Evolutionary conservation across 345 rosid species (phyloP).

Genomic region (Barbarea vulgaris): DNA sequence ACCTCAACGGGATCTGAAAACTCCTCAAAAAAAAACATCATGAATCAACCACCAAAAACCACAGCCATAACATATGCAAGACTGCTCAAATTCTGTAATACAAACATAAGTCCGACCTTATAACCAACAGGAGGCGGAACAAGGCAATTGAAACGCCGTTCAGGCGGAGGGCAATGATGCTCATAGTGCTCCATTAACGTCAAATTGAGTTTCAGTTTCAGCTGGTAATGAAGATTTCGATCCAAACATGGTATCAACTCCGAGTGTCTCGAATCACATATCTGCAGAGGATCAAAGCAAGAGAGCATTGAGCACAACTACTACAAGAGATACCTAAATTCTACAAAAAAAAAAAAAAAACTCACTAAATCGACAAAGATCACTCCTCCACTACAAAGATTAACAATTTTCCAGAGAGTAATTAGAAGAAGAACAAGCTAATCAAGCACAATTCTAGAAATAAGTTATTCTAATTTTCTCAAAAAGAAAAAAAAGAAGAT

Average conservation of each 20-base stretch:
- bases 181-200: constrained; percentile 96
- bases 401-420: not conserved
- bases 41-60: constrained; percentile 46
- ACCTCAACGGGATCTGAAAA: constrained; percentile 84
- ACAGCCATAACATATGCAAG: constrained; percentile 16
- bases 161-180: constrained; percentile 84
- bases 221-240: constrained; percentile 75
- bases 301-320: not conserved
- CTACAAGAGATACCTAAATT: not conserved
- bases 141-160: constrained; percentile 86
- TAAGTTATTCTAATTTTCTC: not conserved
- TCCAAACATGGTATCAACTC: constrained; percentile 96
- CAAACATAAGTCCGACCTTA: constrained; percentile 56
- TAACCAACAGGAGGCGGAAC: constrained; percentile 88
- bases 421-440: not conserved
- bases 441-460: not conserved
- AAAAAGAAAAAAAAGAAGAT: not conserved
- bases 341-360: too few relatives aligned
- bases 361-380: constrained; percentile 3
- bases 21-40: constrained; percentile 38
- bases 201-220: constrained; percentile 75
- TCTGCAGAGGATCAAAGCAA: constrained; percentile 43
- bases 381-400: not conserved
- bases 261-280: constrained; percentile 75
- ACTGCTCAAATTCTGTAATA: not conserved